Percentiles rank a stretch among this genome's conserved stretches.
Evolutionary conservation across 2,329 filamentous ascomycete genomes (phyloP).

Genomic region (Blastomyces parvus): DNA sequence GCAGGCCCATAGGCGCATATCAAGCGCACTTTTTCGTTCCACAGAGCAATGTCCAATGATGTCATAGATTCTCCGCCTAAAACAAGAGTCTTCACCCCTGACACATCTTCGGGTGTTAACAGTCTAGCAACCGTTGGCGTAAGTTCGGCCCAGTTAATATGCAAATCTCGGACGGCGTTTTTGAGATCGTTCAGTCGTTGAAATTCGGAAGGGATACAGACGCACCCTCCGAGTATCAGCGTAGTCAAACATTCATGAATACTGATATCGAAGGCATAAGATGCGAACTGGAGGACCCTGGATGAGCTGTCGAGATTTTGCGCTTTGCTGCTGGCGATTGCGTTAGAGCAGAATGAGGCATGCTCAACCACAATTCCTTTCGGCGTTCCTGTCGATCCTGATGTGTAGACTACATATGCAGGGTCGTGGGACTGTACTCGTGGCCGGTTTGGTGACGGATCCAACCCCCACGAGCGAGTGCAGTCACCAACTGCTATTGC

Average conservation of each 20-base stretch:
- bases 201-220: conserved; percentile 22
- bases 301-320: conserved; percentile 20
- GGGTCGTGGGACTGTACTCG: conserved; percentile 7
- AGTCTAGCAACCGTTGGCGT: conserved; percentile 45
- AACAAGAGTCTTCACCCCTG: conserved; percentile 25
- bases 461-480: background rate
- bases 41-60: conserved; percentile 21
- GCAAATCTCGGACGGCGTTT: conserved; percentile 2
- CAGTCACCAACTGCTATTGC: background rate
- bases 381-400: conserved; percentile 24
- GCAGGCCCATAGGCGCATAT: conserved; percentile 26
- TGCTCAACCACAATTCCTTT: conserved; percentile 34
- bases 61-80: conserved; percentile 29
- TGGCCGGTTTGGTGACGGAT: background rate
- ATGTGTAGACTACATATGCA: conserved; percentile 30
- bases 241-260: conserved; percentile 34
- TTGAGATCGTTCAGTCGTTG: conserved; percentile 33
- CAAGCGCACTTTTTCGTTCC: conserved; percentile 27
- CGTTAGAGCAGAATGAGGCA: conserved; percentile 29
- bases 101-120: conserved; percentile 28
- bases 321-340: conserved; percentile 22
- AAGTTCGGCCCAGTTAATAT: conserved; percentile 41
- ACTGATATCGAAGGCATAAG: conserved; percentile 40
- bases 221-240: conserved; percentile 28
- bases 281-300: conserved; percentile 34